These are phyloP conservation scores for Aspergillus egyptiacus DNA, from an alignment of 495 filamentous ascomycete species.

Conservation along the genomic window DNA sequence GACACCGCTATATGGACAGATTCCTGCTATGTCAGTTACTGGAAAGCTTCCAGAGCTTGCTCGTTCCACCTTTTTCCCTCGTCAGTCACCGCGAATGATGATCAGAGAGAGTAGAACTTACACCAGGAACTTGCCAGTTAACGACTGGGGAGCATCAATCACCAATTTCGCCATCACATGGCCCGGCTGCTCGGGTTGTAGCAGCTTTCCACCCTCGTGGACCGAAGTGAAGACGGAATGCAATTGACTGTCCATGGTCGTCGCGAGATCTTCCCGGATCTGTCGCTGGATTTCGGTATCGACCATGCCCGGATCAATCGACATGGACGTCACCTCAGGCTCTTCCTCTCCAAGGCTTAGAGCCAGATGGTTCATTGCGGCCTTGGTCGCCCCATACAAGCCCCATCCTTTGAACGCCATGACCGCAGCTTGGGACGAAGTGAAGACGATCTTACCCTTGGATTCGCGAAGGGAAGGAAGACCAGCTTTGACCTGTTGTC, in stretches of 20 bases:
- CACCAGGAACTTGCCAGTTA: conserved; percentile 73
- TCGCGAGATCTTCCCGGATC: conserved; percentile 63
- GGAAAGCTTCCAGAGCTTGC: no score
- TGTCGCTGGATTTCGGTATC: conserved; percentile 92
- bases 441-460: conserved; percentile 65
- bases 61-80: no score
- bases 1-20: no score
- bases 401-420: conserved; percentile 68
- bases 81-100: no score
- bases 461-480: conserved; percentile 64
- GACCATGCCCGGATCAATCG: conserved; percentile 75
- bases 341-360: conserved; percentile 73
- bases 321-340: conserved; percentile 62
- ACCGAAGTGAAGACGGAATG: conserved; percentile 65
- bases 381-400: conserved; percentile 79
- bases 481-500: no score
- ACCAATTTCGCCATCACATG: conserved; percentile 77
- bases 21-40: no score
- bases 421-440: conserved; percentile 68
- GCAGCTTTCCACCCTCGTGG: conserved; percentile 59
- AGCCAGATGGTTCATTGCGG: conserved; percentile 78
- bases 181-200: conserved; percentile 79
- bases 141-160: conserved; percentile 51
- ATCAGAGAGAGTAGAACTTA: no score
- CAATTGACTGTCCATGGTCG: conserved; percentile 58